Evolutionary conservation across 2,329 filamentous ascomycete species (phyloP), one percentile per base, ranked within the genome.

Genomic region (Sporothrix inflata): DNA sequence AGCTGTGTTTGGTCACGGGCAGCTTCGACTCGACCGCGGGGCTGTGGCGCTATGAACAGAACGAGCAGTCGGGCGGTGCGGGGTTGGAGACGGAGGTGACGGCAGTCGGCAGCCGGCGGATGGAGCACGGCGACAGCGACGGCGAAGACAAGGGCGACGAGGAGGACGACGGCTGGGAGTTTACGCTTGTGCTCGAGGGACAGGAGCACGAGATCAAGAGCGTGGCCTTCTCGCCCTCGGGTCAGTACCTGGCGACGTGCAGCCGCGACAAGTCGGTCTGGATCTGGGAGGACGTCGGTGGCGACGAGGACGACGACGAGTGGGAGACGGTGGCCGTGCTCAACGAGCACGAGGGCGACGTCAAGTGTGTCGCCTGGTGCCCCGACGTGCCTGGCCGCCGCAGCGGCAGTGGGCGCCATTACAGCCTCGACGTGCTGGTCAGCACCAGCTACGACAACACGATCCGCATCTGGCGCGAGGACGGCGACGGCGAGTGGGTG

Each of bases 261-360:
- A 92, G 90, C 70, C 88, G 96, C 66, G 96, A 99, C 80, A 98
- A 98, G 84, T 92, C 89, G 19, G 93, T 98, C 21, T 99, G 96
- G 96, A 93, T 99, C 77, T 99, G 96, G 96, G 96, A 99, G 82
- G 96, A 98, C 80, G 88, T 98, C 70, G 88, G 88, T 51, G 82
- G 83, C 9, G 83, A 84, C 71, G 91, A 92, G 76, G 92, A 91
- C 19, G 94, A 97, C 71, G 95, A 97, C 80, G 96, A 98, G 80
- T 98, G 94, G 84, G 96, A 99, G 85, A 98, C 96, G 1, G 90
- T 98, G 19, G 96, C 95, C 0, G 95, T 98, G 70, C 86, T 98
- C 78, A 94, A 93, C 81, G 96, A 98, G 82, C 96, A 99, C 80
- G 92, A 94, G 63, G 94, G 93, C 27, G 96, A 99, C 82, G 94